Evolutionary conservation across 2,329 filamentous ascomycete genomes (phyloP).

Genomic region (Penicillium oxalicum): DNA sequence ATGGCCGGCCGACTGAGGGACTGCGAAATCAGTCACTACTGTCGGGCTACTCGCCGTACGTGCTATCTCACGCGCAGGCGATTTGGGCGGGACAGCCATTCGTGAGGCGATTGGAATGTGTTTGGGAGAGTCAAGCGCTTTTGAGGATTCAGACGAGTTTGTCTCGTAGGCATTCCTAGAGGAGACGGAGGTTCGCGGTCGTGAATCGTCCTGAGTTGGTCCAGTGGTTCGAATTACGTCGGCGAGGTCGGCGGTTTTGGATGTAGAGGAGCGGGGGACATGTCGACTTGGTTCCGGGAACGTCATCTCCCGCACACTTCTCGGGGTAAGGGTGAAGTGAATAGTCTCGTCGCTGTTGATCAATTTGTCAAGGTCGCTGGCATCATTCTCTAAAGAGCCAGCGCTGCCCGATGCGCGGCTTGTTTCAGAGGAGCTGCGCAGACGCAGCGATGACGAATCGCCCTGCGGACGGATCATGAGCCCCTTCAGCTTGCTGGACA

Average conservation of each 20-base stretch:
- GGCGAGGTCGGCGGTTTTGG: constrained; percentile 35
- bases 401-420: constrained; percentile 26
- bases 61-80: constrained; percentile 13
- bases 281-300: constrained; percentile 31
- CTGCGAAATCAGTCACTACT: constrained; percentile 74
- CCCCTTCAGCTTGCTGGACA: constrained; percentile 40
- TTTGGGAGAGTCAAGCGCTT: constrained; percentile 21
- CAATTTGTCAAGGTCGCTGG: constrained; percentile 68
- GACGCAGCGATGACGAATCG: constrained; percentile 25
- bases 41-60: constrained; percentile 40
- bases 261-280: constrained; percentile 29
- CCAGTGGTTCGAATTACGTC: constrained; percentile 35
- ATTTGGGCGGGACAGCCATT: constrained; percentile 17
- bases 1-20: constrained; percentile 82
- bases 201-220: constrained; percentile 24
- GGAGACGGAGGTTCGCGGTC: constrained; percentile 17
- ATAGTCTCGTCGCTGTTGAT: constrained; percentile 79
- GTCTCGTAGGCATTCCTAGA: constrained; percentile 14
- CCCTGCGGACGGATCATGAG: constrained; percentile 32
- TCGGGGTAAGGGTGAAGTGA: constrained; percentile 74
- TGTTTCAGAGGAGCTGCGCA: constrained; percentile 35
- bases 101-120: constrained; percentile 20
- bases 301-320: constrained; percentile 70
- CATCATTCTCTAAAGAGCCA: constrained; percentile 45
- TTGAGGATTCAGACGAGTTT: constrained; percentile 16